Conservation (phyloP, 345 rosid genomes). For the Salix dunnii region DNA sequence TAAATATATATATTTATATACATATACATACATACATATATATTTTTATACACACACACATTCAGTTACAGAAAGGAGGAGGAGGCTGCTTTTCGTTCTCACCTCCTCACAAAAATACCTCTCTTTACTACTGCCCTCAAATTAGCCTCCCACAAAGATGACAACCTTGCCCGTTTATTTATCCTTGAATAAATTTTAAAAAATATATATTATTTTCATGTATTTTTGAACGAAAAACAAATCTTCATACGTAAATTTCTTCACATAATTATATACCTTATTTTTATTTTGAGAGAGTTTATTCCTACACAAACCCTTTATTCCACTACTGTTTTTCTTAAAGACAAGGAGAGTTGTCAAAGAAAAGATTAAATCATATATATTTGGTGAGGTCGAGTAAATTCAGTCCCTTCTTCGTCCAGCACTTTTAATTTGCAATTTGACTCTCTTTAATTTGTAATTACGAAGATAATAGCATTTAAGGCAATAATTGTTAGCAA, state of each 20-base stretch:
- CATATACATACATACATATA: too few relatives aligned
- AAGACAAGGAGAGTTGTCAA: neutral
- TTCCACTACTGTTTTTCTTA: neutral
- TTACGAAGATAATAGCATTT: conserved; percentile 11
- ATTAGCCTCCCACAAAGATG: neutral
- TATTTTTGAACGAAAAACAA: too few relatives aligned
- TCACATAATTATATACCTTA: too few relatives aligned
- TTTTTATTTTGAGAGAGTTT: neutral
- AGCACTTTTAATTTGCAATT: neutral
- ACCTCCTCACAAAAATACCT: conserved; percentile 8
- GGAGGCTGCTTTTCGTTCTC: neutral
- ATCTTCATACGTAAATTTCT: too few relatives aligned
- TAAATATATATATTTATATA: conserved; percentile 1
- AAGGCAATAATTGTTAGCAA: neutral
- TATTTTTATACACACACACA: too few relatives aligned
- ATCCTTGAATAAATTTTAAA: too few relatives aligned
- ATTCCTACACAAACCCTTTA: neutral
- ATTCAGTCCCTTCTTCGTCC: neutral
- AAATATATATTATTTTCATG: too few relatives aligned
- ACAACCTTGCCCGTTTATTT: neutral
- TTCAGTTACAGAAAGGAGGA: conserved; percentile 22
- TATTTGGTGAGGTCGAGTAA: neutral
- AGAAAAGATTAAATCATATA: too few relatives aligned
- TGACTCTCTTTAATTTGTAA: conserved; percentile 4
- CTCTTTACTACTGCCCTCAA: neutral